Conservation (phyloP, 306 rosid species). For the Citrullus mucosospermus region DNA sequence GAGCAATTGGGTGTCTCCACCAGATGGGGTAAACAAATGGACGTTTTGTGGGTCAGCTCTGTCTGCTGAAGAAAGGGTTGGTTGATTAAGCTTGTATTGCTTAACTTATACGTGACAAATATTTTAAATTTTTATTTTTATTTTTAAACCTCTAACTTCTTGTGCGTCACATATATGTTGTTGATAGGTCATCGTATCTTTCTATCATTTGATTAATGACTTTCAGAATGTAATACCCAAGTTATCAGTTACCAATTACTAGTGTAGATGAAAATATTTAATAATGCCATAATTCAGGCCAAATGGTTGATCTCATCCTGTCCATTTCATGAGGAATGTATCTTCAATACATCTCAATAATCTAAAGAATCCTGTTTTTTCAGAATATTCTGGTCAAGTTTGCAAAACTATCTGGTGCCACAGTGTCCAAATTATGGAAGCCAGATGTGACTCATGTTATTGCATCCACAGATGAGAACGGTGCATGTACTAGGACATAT, state of each 20-base stretch:
- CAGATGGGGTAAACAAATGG: conserved; percentile 20
- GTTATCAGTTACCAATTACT: neutral
- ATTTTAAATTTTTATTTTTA: neutral
- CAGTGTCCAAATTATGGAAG: conserved; percentile 63
- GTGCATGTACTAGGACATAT: conserved; percentile 75
- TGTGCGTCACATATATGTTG: neutral
- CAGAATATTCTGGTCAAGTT: conserved; percentile 50
- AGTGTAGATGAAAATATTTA: neutral
- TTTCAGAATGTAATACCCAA: neutral
- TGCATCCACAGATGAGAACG: conserved; percentile 65
- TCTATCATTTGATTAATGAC: neutral
- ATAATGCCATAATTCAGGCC: too few species aligned
- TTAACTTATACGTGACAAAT: neutral
- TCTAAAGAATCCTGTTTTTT: neutral
- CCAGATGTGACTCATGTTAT: conserved; percentile 70
- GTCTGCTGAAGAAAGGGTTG: conserved; percentile 68
- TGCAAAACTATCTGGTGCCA: conserved; percentile 44
- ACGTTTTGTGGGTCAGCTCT: conserved; percentile 81
- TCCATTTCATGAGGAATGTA: neutral
- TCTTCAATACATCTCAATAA: neutral
- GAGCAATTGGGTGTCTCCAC: conserved; percentile 16
- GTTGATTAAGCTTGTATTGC: neutral
- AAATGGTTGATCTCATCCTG: neutral
- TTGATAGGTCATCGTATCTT: neutral
- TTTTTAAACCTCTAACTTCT: neutral